These are phyloP conservation scores for Phytophthora multivora DNA, from an alignment of 352 stramenopile genomes.

Conservation along the genomic window DNA sequence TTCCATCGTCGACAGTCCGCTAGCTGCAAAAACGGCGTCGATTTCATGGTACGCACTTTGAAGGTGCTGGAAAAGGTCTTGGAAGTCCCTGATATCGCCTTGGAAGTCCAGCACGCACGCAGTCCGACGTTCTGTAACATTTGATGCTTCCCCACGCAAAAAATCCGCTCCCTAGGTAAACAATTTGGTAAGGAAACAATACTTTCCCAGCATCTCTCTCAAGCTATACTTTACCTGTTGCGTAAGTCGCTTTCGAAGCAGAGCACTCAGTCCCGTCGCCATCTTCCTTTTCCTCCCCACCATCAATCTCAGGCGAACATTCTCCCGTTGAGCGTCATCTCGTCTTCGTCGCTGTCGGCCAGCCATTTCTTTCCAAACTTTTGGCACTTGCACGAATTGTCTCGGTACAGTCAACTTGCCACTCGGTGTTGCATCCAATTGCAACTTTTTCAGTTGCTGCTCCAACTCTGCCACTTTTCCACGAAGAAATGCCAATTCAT, in stretches of 20 bases:
- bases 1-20: conserved; percentile 19
- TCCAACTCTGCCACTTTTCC: conserved; percentile 62
- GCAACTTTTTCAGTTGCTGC: conserved; percentile 49
- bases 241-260: conserved; percentile 28
- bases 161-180: conserved; percentile 8
- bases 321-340: conserved; percentile 32
- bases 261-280: conserved; percentile 19
- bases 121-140: not conserved
- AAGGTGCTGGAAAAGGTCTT: conserved; percentile 39
- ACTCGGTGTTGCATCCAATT: conserved; percentile 5
- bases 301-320: conserved; percentile 32
- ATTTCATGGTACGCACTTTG: conserved; percentile 37
- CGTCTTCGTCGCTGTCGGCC: conserved; percentile 13
- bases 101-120: conserved; percentile 28
- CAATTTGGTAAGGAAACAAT: not conserved
- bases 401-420: not conserved
- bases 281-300: conserved; percentile 36
- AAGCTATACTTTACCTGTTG: conserved; percentile 20
- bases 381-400: conserved; percentile 1
- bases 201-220: not conserved
- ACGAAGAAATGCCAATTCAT: conserved; percentile 70
- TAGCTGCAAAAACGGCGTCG: conserved; percentile 37
- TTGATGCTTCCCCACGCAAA: conserved; percentile 2
- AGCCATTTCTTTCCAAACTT: conserved; percentile 31
- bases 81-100: conserved; percentile 39